These are phyloP conservation scores for Rhizopogon vinicolor DNA, from an alignment of 768 basidiomycete species.

Conservation along the genomic window DNA sequence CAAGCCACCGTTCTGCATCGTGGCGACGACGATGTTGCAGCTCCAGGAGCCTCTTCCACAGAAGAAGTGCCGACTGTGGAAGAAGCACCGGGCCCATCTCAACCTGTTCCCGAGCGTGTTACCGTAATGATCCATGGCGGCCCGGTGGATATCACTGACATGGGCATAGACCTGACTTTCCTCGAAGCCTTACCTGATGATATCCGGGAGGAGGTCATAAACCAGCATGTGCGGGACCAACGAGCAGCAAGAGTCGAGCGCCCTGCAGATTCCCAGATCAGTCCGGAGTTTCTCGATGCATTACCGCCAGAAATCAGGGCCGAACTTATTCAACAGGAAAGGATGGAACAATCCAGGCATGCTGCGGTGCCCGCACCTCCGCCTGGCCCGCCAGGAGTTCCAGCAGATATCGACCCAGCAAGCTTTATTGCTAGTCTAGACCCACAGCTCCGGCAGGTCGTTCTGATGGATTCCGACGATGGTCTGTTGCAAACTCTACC, in stretches of 20 bases:
- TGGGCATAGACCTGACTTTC: conserved; percentile 97
- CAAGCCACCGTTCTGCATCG: conserved; percentile 15
- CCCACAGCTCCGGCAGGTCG: conserved; percentile 84
- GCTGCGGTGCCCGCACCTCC: conserved; percentile 28
- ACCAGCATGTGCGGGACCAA: conserved; percentile 94
- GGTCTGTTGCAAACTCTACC: conserved; percentile 79
- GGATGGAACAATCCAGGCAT: conserved; percentile 71
- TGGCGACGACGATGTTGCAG: conserved; percentile 15
- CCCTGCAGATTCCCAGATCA: conserved; percentile 84
- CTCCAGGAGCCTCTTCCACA: conserved; percentile 15
- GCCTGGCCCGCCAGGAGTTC: conserved; percentile 32
- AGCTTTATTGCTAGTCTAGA: conserved; percentile 92
- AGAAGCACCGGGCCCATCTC: conserved; percentile 26
- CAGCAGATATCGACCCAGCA: conserved; percentile 80
- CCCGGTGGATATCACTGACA: conserved; percentile 95
- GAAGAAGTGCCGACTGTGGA: conserved; percentile 6
- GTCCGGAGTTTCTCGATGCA: conserved; percentile 92
- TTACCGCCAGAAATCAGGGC: conserved; percentile 94
- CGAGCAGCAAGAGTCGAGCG: conserved; percentile 72
- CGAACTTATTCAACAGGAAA: conserved; percentile 95
- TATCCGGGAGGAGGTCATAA: conserved; percentile 97
- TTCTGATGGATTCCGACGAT: conserved; percentile 85
- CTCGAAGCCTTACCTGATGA: conserved; percentile 97
- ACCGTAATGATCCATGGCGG: conserved; percentile 91
- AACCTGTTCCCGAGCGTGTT: conserved; percentile 52